Conservation (phyloP, 1,284 basidiomycete genomes). For the Papiliotrema nemorosa region DNA sequence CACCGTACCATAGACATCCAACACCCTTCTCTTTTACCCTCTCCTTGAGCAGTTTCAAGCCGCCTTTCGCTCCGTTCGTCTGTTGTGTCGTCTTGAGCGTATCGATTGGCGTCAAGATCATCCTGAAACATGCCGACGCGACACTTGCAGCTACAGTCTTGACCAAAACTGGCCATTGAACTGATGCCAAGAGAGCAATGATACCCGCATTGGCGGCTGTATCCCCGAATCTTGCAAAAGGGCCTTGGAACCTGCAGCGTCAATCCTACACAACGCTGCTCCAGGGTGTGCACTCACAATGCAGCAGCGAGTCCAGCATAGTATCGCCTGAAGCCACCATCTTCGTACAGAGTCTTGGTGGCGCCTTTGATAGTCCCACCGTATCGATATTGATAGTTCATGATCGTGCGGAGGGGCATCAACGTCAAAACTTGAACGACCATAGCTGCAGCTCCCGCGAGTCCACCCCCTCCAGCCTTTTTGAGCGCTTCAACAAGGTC, state of each 20-base stretch:
- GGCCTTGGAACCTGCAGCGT: slow-evolving; percentile 39
- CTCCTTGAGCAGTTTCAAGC: slow-evolving; percentile 61
- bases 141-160: slow-evolving; percentile 44
- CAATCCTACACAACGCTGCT: neutral
- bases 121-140: slow-evolving; percentile 66
- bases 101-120: slow-evolving; percentile 81
- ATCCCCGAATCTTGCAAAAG: slow-evolving; percentile 68
- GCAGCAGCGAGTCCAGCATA: slow-evolving; percentile 79
- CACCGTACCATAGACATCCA: slow-evolving; percentile 78
- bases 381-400: slow-evolving; percentile 77
- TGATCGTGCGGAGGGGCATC: slow-evolving; percentile 71
- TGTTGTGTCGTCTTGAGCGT: slow-evolving; percentile 90
- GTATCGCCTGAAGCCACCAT: slow-evolving; percentile 75
- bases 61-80: slow-evolving; percentile 67
- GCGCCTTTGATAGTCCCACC: slow-evolving; percentile 69
- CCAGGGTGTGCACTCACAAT: slow-evolving; percentile 57
- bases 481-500: slow-evolving; percentile 69
- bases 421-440: slow-evolving; percentile 78
- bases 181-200: slow-evolving; percentile 37
- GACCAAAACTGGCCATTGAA: slow-evolving; percentile 41
- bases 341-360: slow-evolving; percentile 63
- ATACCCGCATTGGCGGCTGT: slow-evolving; percentile 59
- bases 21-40: slow-evolving; percentile 72
- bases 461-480: slow-evolving; percentile 74
- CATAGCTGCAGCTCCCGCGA: slow-evolving; percentile 82